phyloP scores from a whole-genome alignment of 2,329 filamentous ascomycete genomes.

The Fusarium luffae region DNA sequence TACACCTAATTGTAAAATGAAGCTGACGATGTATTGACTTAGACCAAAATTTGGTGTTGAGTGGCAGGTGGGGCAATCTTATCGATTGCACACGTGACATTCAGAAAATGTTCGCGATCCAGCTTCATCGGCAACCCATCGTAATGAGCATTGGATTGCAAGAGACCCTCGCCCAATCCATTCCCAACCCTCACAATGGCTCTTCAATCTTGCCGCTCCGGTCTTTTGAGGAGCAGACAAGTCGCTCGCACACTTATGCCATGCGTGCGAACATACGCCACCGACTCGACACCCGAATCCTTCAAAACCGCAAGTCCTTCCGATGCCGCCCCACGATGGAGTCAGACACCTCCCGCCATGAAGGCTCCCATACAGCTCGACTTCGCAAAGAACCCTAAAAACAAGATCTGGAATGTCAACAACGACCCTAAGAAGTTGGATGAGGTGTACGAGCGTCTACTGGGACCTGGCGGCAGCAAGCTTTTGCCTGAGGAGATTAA shows the following conservation, averaged over 20 bases:
- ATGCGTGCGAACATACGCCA: slow-evolving; percentile 47
- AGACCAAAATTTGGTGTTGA: slow-evolving; percentile 23
- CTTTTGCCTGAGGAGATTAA: slow-evolving; percentile 90
- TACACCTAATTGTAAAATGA: neutral
- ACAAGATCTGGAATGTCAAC: slow-evolving; percentile 76
- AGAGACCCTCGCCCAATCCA: slow-evolving; percentile 8
- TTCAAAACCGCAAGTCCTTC: slow-evolving; percentile 38
- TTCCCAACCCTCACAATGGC: slow-evolving; percentile 45
- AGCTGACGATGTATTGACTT: slow-evolving; percentile 8
- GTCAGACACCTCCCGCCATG: slow-evolving; percentile 74
- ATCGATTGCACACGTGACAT: slow-evolving; percentile 44
- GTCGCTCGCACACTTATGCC: slow-evolving; percentile 38
- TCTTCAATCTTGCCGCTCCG: slow-evolving; percentile 49
- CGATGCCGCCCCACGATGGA: slow-evolving; percentile 69
- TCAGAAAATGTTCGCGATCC: slow-evolving; percentile 49
- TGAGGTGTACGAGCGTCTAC: slow-evolving; percentile 77
- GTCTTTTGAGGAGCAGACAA: slow-evolving; percentile 44
- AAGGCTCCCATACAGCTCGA: slow-evolving; percentile 75
- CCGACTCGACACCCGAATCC: slow-evolving; percentile 45
- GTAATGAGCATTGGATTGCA: slow-evolving; percentile 5
- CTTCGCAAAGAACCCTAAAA: slow-evolving; percentile 64
- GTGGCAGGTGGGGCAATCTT: slow-evolving; percentile 36
- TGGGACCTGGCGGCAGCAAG: slow-evolving; percentile 78
- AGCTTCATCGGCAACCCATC: slow-evolving; percentile 25
- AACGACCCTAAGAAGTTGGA: slow-evolving; percentile 79